Percentiles rank a stretch among this genome's conserved stretches.
Evolutionary conservation across 1,139 yeast species (phyloP).

Genomic region (Debaryomycetaceae sp.): DNA sequence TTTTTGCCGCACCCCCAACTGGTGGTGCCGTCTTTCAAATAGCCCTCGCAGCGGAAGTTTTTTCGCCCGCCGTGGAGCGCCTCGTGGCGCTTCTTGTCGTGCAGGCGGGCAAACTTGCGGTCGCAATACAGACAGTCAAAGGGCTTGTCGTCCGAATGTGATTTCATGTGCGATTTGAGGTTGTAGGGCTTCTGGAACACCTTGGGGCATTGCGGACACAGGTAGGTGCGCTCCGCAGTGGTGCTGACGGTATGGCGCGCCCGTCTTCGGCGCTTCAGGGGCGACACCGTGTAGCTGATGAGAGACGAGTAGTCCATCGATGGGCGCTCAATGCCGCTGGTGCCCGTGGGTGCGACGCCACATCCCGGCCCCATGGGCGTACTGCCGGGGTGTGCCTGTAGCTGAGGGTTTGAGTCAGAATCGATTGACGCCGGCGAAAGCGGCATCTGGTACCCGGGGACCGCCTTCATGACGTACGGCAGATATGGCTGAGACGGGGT

Average conservation of each 20-base stretch:
- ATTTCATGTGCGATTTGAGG: slow-evolving; percentile 50
- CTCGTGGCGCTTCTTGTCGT: slow-evolving; percentile 56
- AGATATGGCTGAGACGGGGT: too few species aligned
- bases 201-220: slow-evolving; percentile 47
- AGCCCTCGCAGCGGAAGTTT: slow-evolving; percentile 54
- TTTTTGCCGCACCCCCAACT: slow-evolving; percentile 59
- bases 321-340: neutral
- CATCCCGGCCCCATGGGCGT: neutral
- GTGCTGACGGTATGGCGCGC: slow-evolving; percentile 6
- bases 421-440: slow-evolving; percentile 6
- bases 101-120: slow-evolving; percentile 52
- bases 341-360: slow-evolving; percentile 1
- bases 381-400: slow-evolving; percentile 1
- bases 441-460: slow-evolving; percentile 4
- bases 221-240: slow-evolving; percentile 19
- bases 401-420: slow-evolving; percentile 1
- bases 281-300: slow-evolving; percentile 34
- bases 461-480: too few species aligned
- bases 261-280: slow-evolving; percentile 33
- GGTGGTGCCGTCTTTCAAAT: slow-evolving; percentile 45
- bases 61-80: slow-evolving; percentile 50
- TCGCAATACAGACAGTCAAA: slow-evolving; percentile 45
- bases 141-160: slow-evolving; percentile 56
- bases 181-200: slow-evolving; percentile 52
- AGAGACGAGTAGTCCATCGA: slow-evolving; percentile 35